Percentiles rank a stretch among this genome's conserved stretches.
Evolutionary conservation across 2,329 filamentous ascomycete species (phyloP).

Genomic region (Penicillium sp.): DNA sequence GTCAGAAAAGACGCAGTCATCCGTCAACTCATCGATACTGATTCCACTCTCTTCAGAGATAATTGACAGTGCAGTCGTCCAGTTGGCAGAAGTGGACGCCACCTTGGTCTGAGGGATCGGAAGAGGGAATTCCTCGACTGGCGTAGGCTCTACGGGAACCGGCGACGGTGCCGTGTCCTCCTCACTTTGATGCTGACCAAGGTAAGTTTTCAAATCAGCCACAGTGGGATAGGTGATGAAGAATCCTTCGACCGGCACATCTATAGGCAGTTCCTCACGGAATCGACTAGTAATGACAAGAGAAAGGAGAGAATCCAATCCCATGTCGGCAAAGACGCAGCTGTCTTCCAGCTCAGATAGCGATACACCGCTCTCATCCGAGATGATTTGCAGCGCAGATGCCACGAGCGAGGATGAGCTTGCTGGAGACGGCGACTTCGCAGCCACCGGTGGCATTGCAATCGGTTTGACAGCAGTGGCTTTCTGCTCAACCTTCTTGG

Average conservation of each 20-base stretch:
- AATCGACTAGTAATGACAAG: not conserved
- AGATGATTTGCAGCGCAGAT: not conserved
- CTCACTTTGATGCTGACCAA: not conserved
- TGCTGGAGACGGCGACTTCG: not conserved
- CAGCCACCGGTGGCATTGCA: not conserved
- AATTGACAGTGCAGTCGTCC: not conserved
- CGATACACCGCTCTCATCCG: not conserved
- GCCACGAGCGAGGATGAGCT: not conserved
- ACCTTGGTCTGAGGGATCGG: not conserved
- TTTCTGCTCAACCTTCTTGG: not conserved
- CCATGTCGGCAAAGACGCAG: not conserved
- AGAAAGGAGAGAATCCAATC: slow-evolving; percentile 1
- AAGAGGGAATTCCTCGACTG: not conserved
- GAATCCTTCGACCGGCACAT: not conserved
- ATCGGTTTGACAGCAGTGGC: too few species aligned
- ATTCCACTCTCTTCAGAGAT: slow-evolving; percentile 1
- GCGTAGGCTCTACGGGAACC: not conserved
- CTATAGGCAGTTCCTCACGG: not conserved
- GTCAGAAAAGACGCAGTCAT: not conserved
- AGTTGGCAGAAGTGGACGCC: not conserved
- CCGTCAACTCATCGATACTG: not conserved
- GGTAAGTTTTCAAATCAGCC: not conserved
- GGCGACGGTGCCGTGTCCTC: not conserved
- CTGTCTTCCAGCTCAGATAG: not conserved
- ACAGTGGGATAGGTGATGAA: slow-evolving; percentile 3